Evolutionary conservation across 441 rosid genomes (phyloP), one percentile per base, ranked within the genome.

Genomic region (Adansonia rubrostipa): DNA sequence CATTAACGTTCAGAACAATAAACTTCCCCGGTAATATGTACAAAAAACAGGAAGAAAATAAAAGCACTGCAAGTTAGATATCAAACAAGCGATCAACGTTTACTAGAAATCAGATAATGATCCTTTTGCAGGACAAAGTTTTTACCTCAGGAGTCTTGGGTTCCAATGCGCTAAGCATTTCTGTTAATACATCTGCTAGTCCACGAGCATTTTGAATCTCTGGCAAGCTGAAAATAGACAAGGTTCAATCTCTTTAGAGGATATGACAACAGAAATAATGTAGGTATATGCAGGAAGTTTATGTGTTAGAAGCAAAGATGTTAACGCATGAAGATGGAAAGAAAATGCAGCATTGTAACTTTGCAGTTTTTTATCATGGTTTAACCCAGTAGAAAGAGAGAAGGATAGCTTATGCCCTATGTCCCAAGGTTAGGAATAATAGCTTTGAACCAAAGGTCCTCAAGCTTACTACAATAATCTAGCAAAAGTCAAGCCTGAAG

Each of bases 101-200:
- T n/a, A 53, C 9, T 15, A 15, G 62, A 24, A 71, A 53, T 57
- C 42, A 14, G 6, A 51, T 15, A 53, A 74, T 62, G 19, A 61
- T 48, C 54, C 74, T 17, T 44, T 9, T 45, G 17, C 15, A 28
- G 61, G 15, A 61, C 22, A 77, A 73, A 13, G 74, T 15, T 19
- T 66, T 68, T 80, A 96, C 99, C 98, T 89, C 93, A 22, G 92
- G 91, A 73, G 81, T 90, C 85, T 87, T 91, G 42, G 96, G 89
- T 85, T 94, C 97, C 89, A 96, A 85, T 65, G 97, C 99, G 76
- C 92, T 85, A 73, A 96, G 96, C 91, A 96, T 96, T 89, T 96
- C 98, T 80, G 76, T 81, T 81, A 96, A 83, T 61, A 96, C 87
- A 83, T 92, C 97, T 68, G 97, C 92, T 63, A 93, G 60, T 66